Base-by-base conservation (phyloP, 2,329 filamentous ascomycete genomes). In the Cladorrhinum sp. region DNA sequence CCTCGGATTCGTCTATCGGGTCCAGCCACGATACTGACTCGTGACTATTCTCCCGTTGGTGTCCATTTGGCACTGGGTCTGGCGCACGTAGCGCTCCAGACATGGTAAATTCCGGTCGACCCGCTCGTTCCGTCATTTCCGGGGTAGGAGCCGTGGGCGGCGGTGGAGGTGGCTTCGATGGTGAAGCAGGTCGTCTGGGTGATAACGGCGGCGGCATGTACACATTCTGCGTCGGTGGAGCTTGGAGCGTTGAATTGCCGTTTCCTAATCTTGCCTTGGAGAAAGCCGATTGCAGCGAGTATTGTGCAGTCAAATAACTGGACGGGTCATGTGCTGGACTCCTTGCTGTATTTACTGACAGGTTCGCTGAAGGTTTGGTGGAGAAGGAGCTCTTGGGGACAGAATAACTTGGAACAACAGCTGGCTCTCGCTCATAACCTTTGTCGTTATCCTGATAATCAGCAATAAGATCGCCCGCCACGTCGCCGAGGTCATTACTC, bases 11-110 rank as follows among this genome's bases (percentile, higher is more conserved):
- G 71, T 96, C 91, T 59, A 96, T 95, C 1, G 92, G 93, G 71
- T 96, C 91, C n/a, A 96, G 76, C 93, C 93, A 96, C 0, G 92
- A 96, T 56, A 90, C 92, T 3, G 90, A 91, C 71, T 92, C 91
- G 63, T 89, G 87, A 69, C 91, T 93, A 10, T 84, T 81, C 23
- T 85, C 86, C 62, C 85, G 76, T 22, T 74, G 73, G 66, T 86
- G 84, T 9, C 78, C 72, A 32, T 65, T 65, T 12, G 62, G 32
- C 2, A 65, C 51, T 8, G 48, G 9, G 1, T 54, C 56, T 12
- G 64, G 63, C n/a, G 59, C 62, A 7, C 64, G 49, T 18, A 60
- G 63, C 57, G 62, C 50, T 61, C 50, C 62, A 16, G 67, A 63
- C 65, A 67, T 68, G 27, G 64, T 63, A 23, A 61, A 59, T 18